Evolutionary conservation across 108 stramenopile species (phyloP), one percentile per base, ranked within the genome.

Genomic region (Skeletonema tropicum): DNA sequence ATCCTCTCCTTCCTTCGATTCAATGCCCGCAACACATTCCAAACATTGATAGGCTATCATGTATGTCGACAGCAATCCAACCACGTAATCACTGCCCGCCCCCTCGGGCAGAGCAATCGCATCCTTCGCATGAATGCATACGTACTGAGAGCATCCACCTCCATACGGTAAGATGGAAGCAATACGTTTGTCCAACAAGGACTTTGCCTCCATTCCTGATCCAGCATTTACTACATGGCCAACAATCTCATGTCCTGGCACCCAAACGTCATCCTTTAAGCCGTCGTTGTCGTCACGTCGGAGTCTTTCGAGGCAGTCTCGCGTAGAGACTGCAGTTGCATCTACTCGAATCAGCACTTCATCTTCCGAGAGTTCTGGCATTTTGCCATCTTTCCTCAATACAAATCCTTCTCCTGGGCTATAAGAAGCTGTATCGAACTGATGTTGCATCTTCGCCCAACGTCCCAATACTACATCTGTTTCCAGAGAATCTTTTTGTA

Each of bases 21-120:
- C 33, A 33, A 13, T 48, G 9, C 17, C 15, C 4, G 3, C 48
- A n/a, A 48, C 7, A 23, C 3, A 5, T 52, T 2, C 6, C n/a
- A 52, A 61, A 3, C 82, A 66, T 71, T 94, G 93, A 64, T 89
- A 92, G 3, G 93, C 93, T 9, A 86, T 67, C 74, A 94, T 76
- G 71, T 92, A 94, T 9, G 81, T 88, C 32, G 89, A 80, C 0
- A 85, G 77, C 69, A 94, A 74, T 61, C 87, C 90, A 25, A 80
- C 83, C 1, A 85, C 74, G 42, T 62, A 55, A 10, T 71, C 67
- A 21, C 81, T 68, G n/a, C 66, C 73, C 8, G 87, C 77, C 64
- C 23, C 77, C 9, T 59, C 38, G 8, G 91, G 84, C 13, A 94
- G 77, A 31, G 87, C 80, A 48, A 94, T 75, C 21, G 87, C 65